These are phyloP conservation scores for Venturia aucupariae DNA, from an alignment of 2,329 filamentous ascomycete genomes.

Conservation along the genomic window DNA sequence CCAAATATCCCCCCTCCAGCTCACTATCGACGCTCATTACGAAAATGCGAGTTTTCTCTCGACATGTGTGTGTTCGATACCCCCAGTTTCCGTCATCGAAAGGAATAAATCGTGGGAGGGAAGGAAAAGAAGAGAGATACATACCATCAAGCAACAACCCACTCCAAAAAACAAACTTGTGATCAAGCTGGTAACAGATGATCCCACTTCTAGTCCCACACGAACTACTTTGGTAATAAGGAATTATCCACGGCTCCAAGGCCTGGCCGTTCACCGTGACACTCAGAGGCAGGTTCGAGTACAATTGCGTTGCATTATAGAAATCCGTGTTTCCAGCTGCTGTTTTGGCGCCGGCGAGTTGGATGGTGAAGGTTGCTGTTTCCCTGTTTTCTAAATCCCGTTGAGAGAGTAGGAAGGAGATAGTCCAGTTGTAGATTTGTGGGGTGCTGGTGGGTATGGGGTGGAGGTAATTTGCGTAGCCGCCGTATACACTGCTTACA, in stretches of 20 bases:
- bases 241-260: constrained; percentile 47
- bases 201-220: constrained; percentile 53
- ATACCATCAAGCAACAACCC: constrained; percentile 29
- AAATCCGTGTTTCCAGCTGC: constrained; percentile 52
- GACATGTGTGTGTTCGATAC: too few species aligned
- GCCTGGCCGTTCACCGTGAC: constrained; percentile 39
- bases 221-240: constrained; percentile 49
- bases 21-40: too few species aligned
- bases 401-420: not conserved
- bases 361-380: constrained; percentile 51
- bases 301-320: constrained; percentile 44
- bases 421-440: not conserved
- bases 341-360: constrained; percentile 54
- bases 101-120: too few species aligned
- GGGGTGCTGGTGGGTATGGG: not conserved
- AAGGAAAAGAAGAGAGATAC: too few species aligned
- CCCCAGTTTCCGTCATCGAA: too few species aligned
- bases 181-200: constrained; percentile 51
- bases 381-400: not conserved
- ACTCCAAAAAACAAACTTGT: constrained; percentile 51
- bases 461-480: constrained; percentile 1
- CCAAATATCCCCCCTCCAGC: too few species aligned
- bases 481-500: not conserved
- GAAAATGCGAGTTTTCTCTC: too few species aligned
- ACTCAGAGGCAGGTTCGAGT: constrained; percentile 44